Conservation (phyloP, 805 yeast species). For the Yamadazyma laniorum region DNA sequence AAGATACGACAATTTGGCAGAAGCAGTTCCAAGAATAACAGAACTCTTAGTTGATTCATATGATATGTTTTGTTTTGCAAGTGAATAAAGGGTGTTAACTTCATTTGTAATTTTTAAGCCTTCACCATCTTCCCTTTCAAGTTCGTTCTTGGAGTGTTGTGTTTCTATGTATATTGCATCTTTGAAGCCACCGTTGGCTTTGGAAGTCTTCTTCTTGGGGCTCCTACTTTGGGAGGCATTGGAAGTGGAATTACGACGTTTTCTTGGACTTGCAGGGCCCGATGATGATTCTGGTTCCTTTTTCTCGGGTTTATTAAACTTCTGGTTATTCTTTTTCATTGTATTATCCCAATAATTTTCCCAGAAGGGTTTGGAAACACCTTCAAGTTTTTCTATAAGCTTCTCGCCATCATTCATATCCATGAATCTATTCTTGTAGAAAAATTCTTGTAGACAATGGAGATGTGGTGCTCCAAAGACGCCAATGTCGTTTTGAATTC, state of each 20-base stretch:
- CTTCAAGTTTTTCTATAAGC: constrained; percentile 30
- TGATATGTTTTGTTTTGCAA: constrained; percentile 15
- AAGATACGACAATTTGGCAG: constrained; percentile 62
- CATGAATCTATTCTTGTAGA: constrained; percentile 50
- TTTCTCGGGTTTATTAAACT: constrained; percentile 21
- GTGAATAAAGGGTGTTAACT: constrained; percentile 20
- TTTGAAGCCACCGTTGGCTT: constrained; percentile 1
- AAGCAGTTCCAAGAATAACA: constrained; percentile 56
- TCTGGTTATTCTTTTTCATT: constrained; percentile 33
- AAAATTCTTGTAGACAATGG: constrained; percentile 49
- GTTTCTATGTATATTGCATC: constrained; percentile 3
- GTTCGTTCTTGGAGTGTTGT: constrained; percentile 10
- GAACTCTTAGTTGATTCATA: constrained; percentile 29
- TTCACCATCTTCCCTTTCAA: constrained; percentile 18
- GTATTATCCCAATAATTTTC: constrained; percentile 48
- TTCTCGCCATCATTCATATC: constrained; percentile 24
- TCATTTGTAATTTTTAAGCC: constrained; percentile 22
- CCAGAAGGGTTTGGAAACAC: constrained; percentile 50
- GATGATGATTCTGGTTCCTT: constrained; percentile 20
- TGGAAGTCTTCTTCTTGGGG: background rate
- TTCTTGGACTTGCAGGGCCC: constrained; percentile 4
- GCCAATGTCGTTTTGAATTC: constrained; percentile 24
- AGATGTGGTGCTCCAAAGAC: constrained; percentile 64
- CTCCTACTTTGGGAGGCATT: constrained; percentile 1
- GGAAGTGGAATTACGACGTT: constrained; percentile 13